Conservation (phyloP, 805 yeast species). For the Pichia scutulata region DNA sequence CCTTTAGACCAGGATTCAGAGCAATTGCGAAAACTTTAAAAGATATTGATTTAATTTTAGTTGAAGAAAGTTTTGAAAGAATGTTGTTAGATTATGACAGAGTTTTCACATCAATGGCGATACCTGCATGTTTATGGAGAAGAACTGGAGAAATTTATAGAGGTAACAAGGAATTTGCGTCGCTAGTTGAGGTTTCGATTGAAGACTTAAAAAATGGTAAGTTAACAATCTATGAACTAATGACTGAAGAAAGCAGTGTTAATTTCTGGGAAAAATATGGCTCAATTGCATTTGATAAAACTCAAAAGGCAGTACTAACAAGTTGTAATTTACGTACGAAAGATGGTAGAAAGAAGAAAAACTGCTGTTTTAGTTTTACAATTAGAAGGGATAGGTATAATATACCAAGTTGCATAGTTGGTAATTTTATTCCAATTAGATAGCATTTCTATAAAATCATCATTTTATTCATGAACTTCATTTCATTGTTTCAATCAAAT, state of each 20-base stretch:
- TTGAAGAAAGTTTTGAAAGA: slow-evolving; percentile 90
- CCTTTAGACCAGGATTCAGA: slow-evolving; percentile 86
- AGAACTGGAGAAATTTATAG: slow-evolving; percentile 94
- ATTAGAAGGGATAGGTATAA: slow-evolving; percentile 88
- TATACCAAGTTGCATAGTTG: slow-evolving; percentile 93
- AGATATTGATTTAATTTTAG: slow-evolving; percentile 84
- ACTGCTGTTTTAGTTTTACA: slow-evolving; percentile 92
- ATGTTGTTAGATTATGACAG: slow-evolving; percentile 90
- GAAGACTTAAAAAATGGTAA: slow-evolving; percentile 91
- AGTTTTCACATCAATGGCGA: slow-evolving; percentile 94
- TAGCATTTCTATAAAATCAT: slow-evolving; percentile 27
- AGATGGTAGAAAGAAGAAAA: slow-evolving; percentile 70
- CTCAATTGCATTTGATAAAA: slow-evolving; percentile 90
- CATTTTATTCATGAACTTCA: background rate
- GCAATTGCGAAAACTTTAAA: slow-evolving; percentile 86
- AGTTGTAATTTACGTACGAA: slow-evolving; percentile 80
- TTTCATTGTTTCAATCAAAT: slow-evolving; percentile 10
- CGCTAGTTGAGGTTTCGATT: slow-evolving; percentile 78
- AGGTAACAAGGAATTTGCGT: slow-evolving; percentile 94
- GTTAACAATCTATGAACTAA: slow-evolving; percentile 82
- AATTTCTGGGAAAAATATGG: slow-evolving; percentile 98
- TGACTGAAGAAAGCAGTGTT: slow-evolving; percentile 94
- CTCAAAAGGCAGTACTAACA: slow-evolving; percentile 90
- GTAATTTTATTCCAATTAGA: slow-evolving; percentile 81
- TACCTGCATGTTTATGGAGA: slow-evolving; percentile 96